Evolutionary conservation across 2,329 filamentous ascomycete genomes (phyloP).

Genomic region (Talaromyces atroroseus): DNA sequence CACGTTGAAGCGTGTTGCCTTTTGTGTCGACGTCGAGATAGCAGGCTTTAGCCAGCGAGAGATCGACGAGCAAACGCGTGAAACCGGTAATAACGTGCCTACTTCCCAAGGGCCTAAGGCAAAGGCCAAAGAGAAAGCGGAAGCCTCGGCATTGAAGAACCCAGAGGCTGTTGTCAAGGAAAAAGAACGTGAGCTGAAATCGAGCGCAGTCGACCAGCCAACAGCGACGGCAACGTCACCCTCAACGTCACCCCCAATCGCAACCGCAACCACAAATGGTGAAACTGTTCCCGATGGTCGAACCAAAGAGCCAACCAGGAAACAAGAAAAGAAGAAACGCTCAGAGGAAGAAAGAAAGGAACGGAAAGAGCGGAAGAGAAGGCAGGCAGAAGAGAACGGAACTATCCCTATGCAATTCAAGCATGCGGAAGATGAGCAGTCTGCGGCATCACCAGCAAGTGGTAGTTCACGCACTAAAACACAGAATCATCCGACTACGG

Average conservation of each 20-base stretch:
- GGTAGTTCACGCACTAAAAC: conserved; percentile 41
- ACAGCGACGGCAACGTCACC: conserved; percentile 14
- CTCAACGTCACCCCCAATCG: conserved; percentile 15
- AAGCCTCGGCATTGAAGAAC: conserved; percentile 68
- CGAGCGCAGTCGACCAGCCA: not conserved
- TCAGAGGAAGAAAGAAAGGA: conserved; percentile 91
- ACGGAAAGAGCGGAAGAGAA: conserved; percentile 80
- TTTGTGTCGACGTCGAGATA: conserved; percentile 96
- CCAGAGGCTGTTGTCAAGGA: conserved; percentile 53
- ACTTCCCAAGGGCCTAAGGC: conserved; percentile 2
- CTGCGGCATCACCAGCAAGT: conserved; percentile 38
- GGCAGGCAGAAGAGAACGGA: conserved; percentile 81
- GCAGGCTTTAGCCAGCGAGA: conserved; percentile 82
- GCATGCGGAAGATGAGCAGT: conserved; percentile 59
- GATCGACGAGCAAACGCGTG: conserved; percentile 35
- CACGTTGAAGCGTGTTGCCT: conserved; percentile 82
- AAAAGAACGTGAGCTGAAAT: conserved; percentile 25
- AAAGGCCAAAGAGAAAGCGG: conserved; percentile 61
- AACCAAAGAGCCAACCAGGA: conserved; percentile 53
- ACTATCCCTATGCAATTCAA: conserved; percentile 77
- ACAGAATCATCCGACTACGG: conserved; percentile 72
- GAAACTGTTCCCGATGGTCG: conserved; percentile 25
- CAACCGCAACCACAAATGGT: conserved; percentile 18
- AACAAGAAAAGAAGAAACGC: conserved; percentile 94
- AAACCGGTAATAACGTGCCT: not conserved